Evolutionary conservation across 2,329 filamentous ascomycete genomes (phyloP).

Genomic region (Fusarium tuaranense): DNA sequence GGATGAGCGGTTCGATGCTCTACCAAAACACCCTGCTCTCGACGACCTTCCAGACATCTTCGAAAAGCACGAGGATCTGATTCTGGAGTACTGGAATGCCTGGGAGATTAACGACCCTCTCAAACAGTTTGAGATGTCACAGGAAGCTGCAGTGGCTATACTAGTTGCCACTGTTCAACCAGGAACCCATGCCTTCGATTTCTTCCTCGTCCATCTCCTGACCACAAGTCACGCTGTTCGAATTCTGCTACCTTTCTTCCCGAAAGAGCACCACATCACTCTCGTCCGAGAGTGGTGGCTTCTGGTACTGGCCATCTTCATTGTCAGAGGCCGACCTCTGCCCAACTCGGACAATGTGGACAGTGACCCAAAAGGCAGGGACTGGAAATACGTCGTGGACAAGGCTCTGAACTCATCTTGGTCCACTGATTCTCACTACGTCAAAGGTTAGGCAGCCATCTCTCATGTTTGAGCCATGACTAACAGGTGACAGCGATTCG

Average conservation of each 20-base stretch:
- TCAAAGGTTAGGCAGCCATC: conserved; percentile 72
- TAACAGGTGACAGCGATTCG: conserved; percentile 67
- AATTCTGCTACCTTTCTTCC: conserved; percentile 84
- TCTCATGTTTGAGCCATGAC: background rate
- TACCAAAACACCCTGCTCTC: conserved; percentile 69
- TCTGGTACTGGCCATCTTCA: conserved; percentile 81
- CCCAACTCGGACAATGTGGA: conserved; percentile 76
- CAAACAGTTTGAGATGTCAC: conserved; percentile 80
- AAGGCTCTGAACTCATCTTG: conserved; percentile 76
- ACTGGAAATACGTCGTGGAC: conserved; percentile 82
- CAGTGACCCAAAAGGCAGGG: conserved; percentile 68
- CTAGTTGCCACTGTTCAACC: conserved; percentile 70
- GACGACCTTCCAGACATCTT: conserved; percentile 78
- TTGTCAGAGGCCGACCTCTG: conserved; percentile 78
- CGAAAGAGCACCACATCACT: conserved; percentile 76
- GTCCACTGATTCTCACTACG: conserved; percentile 82
- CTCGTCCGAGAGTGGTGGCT: conserved; percentile 93
- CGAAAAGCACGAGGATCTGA: conserved; percentile 72
- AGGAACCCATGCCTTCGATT: conserved; percentile 78
- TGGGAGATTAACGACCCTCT: conserved; percentile 79
- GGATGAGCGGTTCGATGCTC: conserved; percentile 76
- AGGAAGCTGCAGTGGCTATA: conserved; percentile 71
- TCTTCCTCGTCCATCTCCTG: conserved; percentile 84
- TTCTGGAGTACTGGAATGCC: conserved; percentile 92
- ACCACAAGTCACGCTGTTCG: conserved; percentile 90